Base-by-base conservation (phyloP, 2,329 filamentous ascomycete genomes). In the Coniella lustricola region DNA sequence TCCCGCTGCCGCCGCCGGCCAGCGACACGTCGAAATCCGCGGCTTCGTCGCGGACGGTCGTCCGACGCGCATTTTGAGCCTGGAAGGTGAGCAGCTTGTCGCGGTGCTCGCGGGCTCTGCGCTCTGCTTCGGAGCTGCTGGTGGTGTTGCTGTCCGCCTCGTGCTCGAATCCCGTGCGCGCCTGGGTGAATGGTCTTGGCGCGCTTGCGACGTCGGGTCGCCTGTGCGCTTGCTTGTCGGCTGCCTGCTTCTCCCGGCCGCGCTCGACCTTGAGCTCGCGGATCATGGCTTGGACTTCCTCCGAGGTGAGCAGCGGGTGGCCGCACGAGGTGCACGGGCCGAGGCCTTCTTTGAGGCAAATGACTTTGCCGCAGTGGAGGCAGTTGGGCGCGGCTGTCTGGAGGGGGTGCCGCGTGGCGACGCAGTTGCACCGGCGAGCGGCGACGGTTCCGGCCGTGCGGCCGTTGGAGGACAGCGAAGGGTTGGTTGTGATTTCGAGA, bases 301-400 rank as follows among this genome's bases (percentile, higher is more conserved):
- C 69, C 0, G 79, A 64, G 25, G 76, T 83, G 7, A 98, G 71
- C 0, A 98, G 71, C 0, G 88, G 81, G 0, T 77, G 74, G 0
- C 82, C 82, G 68, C 93, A 98, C 61, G 87, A 96, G 0, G 91
- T 96, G 65, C 93, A 98, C 0, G 91, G 91, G 0, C 91, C 91
- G 1, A 97, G 74, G 0, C 93, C 93, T 66, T 98, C 90, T 60
- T 93, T 90, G 20, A 95, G 81, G 64, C 93, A 98, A 47, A 97
- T 84, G 12, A 98, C 89, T 64, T 97, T 97, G 51, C 93, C 93
- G 59, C 93, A 98, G 38, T 78, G 84, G 14, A 94, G 70, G 62
- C 93, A 98, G 63, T 97, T 98, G 1, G 93, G 93, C 0, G 90
- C 90, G 0, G 91, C 90, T n/a, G 81, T 81, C 38, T 96, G 84